phyloP scores from a whole-genome alignment of 2,329 filamentous ascomycete genomes.

The Berkeleyomyces rouxiae region DNA sequence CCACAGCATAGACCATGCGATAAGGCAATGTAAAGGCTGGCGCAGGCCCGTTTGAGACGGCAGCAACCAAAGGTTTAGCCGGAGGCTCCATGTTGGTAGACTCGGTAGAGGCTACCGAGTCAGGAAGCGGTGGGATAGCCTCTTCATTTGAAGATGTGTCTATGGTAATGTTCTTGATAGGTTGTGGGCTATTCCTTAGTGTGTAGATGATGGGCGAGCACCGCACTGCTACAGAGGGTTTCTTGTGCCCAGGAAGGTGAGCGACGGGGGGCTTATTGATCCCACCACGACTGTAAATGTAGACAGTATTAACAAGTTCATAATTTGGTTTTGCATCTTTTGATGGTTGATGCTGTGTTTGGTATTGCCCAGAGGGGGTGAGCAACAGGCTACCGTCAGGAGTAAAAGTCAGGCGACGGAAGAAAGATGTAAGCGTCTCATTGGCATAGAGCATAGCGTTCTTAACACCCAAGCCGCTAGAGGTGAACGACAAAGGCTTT shows the following conservation, averaged over 20 bases:
- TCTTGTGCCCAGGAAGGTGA: conserved; percentile 92
- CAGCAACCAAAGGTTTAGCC: conserved; percentile 39
- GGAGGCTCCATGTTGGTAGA: conserved; percentile 76
- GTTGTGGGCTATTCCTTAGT: conserved; percentile 46
- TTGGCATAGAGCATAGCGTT: conserved; percentile 90
- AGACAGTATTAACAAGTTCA: conserved; percentile 91
- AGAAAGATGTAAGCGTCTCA: conserved; percentile 93
- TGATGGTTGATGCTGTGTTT: conserved; percentile 51
- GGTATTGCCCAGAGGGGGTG: conserved; percentile 90
- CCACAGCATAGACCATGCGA: conserved; percentile 89
- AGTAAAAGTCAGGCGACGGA: conserved; percentile 81
- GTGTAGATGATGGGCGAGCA: conserved; percentile 87
- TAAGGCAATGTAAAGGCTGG: conserved; percentile 76
- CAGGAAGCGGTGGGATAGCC: conserved; percentile 65
- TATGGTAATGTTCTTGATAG: conserved; percentile 81
- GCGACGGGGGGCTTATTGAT: conserved; percentile 94
- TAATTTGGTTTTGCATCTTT: conserved; percentile 58
- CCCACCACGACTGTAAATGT: conserved; percentile 90
- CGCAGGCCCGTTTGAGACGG: conserved; percentile 40
- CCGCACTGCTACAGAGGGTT: conserved; percentile 87
- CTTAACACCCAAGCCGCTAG: conserved; percentile 45
- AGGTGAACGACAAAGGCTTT: conserved; percentile 46
- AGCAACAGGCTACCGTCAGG: conserved; percentile 88
- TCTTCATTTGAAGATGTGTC: conserved; percentile 84
- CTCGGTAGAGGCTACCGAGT: conserved; percentile 23